These are phyloP conservation scores for Penicillium angulare DNA, from an alignment of 495 filamentous ascomycete species.

Conservation along the genomic window DNA sequence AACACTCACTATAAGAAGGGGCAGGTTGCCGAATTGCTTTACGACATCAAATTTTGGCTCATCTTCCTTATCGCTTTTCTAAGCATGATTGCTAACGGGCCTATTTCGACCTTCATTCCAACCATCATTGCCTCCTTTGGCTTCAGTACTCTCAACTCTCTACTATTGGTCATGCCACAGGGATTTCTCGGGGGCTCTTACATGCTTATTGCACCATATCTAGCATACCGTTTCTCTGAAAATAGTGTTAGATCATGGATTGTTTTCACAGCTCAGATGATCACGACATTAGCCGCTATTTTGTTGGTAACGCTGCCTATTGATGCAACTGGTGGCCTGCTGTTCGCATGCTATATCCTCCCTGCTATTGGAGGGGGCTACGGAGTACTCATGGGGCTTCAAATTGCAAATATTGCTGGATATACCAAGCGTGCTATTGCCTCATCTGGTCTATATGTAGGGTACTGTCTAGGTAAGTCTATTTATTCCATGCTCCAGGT, in stretches of 20 bases:
- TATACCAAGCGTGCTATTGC: constrained; percentile 42
- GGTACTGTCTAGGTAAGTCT: constrained; percentile 39
- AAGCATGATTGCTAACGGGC: constrained; percentile 43
- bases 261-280: constrained; percentile 10
- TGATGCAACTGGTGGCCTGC: constrained; percentile 29
- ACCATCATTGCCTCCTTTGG: constrained; percentile 47
- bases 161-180: constrained; percentile 40
- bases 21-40: constrained; percentile 45
- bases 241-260: constrained; percentile 3
- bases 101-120: constrained; percentile 36
- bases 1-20: constrained; percentile 48
- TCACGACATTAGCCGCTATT: constrained; percentile 28
- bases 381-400: constrained; percentile 37
- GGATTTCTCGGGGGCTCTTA: constrained; percentile 38
- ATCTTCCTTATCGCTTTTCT: constrained; percentile 37
- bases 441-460: constrained; percentile 37
- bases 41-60: constrained; percentile 47
- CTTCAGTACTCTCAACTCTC: constrained; percentile 41
- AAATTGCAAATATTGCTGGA: constrained; percentile 47
- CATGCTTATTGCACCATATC: constrained; percentile 31
- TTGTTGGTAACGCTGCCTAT: constrained; percentile 37
- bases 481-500: too few species aligned
- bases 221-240: constrained; percentile 19
- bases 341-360: constrained; percentile 45
- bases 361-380: constrained; percentile 22